Conservation (phyloP, 2,329 filamentous ascomycete species). For the Ophiostoma quercus region DNA sequence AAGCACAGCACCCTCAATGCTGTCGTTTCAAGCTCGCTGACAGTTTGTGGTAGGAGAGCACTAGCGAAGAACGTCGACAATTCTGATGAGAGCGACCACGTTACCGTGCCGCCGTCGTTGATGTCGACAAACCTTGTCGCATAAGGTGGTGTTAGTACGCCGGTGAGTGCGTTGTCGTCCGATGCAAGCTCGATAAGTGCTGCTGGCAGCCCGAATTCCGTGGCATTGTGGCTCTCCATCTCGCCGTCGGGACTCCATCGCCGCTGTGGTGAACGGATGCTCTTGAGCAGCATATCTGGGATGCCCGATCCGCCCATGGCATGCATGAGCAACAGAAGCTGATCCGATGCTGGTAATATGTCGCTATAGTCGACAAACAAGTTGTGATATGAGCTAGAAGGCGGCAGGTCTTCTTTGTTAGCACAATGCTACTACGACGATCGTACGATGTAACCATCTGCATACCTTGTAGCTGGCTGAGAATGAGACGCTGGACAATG, state of each 20-base stretch:
- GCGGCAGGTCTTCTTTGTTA: not conserved
- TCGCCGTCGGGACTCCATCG: constrained; percentile 32
- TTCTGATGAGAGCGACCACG: not conserved
- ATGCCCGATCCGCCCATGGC: constrained; percentile 28
- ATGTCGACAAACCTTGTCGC: not conserved
- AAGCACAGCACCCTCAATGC: constrained; percentile 32
- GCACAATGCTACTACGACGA: not conserved
- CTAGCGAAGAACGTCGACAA: not conserved
- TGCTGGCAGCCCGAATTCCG: constrained; percentile 29
- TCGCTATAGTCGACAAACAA: constrained; percentile 31
- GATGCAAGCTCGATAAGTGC: not conserved
- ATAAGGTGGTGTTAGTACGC: not conserved
- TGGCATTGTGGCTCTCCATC: constrained; percentile 28
- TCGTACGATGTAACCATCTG: not conserved
- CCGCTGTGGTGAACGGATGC: constrained; percentile 27
- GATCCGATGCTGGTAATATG: constrained; percentile 29
- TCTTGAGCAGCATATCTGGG: constrained; percentile 30
- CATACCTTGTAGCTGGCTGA: constrained; percentile 20
- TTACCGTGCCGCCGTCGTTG: not conserved
- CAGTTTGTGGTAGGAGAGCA: constrained; percentile 8
- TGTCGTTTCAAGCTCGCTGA: constrained; percentile 27
- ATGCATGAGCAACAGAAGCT: constrained; percentile 30
- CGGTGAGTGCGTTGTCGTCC: not conserved
- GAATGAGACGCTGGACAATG: constrained; percentile 31
- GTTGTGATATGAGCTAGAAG: constrained; percentile 25